These are phyloP conservation scores for Oligophagozyma castellii DNA, from an alignment of 1,139 yeast genomes.

Conservation along the genomic window DNA sequence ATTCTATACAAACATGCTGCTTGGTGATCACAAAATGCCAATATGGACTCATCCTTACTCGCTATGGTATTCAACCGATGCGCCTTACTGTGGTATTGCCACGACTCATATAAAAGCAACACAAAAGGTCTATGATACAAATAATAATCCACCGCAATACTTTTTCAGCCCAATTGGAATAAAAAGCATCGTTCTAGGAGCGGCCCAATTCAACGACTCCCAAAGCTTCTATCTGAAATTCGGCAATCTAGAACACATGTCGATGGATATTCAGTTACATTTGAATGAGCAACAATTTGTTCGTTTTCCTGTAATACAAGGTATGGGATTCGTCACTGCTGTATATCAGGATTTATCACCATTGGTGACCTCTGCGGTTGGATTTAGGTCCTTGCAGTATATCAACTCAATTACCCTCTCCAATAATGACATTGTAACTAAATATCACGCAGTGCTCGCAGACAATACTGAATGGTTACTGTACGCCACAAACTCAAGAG, in stretches of 20 bases:
- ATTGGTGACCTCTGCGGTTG: constrained; percentile 44
- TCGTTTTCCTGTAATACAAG: constrained; percentile 36
- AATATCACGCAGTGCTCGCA: constrained; percentile 30
- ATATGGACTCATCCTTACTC: constrained; percentile 80
- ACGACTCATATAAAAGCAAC: constrained; percentile 48
- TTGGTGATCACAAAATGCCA: constrained; percentile 48
- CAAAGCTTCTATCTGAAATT: constrained; percentile 16
- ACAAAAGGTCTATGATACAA: constrained; percentile 42
- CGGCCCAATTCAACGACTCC: constrained; percentile 20
- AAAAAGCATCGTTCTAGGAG: constrained; percentile 25
- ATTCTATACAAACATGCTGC: constrained; percentile 65
- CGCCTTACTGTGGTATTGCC: constrained; percentile 41
- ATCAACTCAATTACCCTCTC: constrained; percentile 20
- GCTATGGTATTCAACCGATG: constrained; percentile 42
- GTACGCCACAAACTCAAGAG: constrained; percentile 28
- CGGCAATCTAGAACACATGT: constrained; percentile 23
- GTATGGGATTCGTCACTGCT: constrained; percentile 63
- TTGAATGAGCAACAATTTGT: constrained; percentile 16
- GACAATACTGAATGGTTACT: constrained; percentile 35
- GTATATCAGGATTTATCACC: constrained; percentile 44
- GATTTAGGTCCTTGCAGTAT: constrained; percentile 36
- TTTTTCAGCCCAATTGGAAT: constrained; percentile 26
- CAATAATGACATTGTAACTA: constrained; percentile 20
- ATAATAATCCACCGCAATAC: constrained; percentile 4
- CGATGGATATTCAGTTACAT: constrained; percentile 18